These are phyloP conservation scores for Stenogyne calaminthoides DNA, from an alignment of 305 asterid species.

Conservation along the genomic window DNA sequence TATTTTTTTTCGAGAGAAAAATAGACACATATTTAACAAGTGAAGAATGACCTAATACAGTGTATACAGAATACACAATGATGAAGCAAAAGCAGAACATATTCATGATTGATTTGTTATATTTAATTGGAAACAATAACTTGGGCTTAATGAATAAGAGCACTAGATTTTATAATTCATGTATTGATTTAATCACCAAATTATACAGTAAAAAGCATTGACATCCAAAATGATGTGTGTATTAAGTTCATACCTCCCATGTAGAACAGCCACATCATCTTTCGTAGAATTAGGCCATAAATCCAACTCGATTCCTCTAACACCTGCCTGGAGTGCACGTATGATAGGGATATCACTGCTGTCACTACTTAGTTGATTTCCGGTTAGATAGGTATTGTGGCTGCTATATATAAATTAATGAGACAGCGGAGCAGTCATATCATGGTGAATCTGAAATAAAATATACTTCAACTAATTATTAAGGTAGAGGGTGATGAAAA, in stretches of 20 bases:
- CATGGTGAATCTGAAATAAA: slow-evolving; percentile 60
- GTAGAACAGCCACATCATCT: slow-evolving; percentile 61
- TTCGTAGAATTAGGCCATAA: slow-evolving; percentile 72
- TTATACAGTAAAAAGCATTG: neutral
- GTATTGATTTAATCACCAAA: neutral
- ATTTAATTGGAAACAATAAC: neutral
- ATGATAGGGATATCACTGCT: slow-evolving; percentile 71
- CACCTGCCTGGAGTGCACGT: slow-evolving; percentile 55
- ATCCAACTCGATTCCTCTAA: slow-evolving; percentile 70
- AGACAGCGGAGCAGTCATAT: slow-evolving; percentile 65
- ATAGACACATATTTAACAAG: neutral
- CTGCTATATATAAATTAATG: slow-evolving; percentile 69
- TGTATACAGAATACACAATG: neutral
- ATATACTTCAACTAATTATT: neutral
- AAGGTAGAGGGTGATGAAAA: neutral
- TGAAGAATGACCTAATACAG: too few relatives aligned
- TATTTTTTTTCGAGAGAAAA: neutral
- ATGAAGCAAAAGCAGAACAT: neutral
- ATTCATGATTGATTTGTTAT: neutral
- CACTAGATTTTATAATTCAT: neutral
- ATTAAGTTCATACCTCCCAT: slow-evolving; percentile 58
- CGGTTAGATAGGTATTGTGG: slow-evolving; percentile 77
- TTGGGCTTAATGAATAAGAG: neutral
- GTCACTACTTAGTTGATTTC: slow-evolving; percentile 70
- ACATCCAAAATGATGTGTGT: neutral